Base-by-base conservation (phyloP, 116 monocot genomes). In the Cymodocea nodosa region DNA sequence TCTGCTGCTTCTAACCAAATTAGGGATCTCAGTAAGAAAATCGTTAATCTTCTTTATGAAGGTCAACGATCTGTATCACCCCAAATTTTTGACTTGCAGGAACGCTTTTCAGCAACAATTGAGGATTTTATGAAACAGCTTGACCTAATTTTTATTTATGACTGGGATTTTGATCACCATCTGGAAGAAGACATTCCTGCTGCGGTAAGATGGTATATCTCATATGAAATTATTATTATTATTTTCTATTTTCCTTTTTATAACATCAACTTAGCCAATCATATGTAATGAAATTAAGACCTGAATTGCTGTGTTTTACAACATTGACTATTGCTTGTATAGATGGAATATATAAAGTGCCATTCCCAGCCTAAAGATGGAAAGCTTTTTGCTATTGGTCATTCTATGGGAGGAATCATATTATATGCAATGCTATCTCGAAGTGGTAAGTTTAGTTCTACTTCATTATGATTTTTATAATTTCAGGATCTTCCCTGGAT, bases 91-190 rank as follows among this genome's bases (percentile, higher is more conserved):
- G 89, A 89, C 74, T 76, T 92, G 63, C 89, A 86, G 70, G 86
- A 81, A 19, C 85, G 81, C 51, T 78, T 99, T 71, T 64, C 81
- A 52, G 73, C 82, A 59, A 89, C 86, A 25, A 81, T 95, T 56
- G 87, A 87, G 56, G 91, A 95, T 72, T 90, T 95, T 64, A 87
- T 90, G 68, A 90, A 82, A 49, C 99, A 99, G 65, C 77, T 99
- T 70, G 86, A 99, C 71, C 70, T 87, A 15, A 86, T 86, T 81
- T 66, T 77, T 22, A 74, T 64, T 15, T 99, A 99, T 83, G 78
- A 99, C 72, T 99, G 99, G 99, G 99, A 99, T 69, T 99, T 99
- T 60, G 99, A 99, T 77, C 70, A 99, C 66, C 92, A 99, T 67
- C 70, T 99, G 65, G 89, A 99, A 65, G 99, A 99, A 69, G 99